Evolutionary conservation across 2,329 filamentous ascomycete species (phyloP), one percentile per base, ranked within the genome.

Genomic region (Aspergillus sp.): DNA sequence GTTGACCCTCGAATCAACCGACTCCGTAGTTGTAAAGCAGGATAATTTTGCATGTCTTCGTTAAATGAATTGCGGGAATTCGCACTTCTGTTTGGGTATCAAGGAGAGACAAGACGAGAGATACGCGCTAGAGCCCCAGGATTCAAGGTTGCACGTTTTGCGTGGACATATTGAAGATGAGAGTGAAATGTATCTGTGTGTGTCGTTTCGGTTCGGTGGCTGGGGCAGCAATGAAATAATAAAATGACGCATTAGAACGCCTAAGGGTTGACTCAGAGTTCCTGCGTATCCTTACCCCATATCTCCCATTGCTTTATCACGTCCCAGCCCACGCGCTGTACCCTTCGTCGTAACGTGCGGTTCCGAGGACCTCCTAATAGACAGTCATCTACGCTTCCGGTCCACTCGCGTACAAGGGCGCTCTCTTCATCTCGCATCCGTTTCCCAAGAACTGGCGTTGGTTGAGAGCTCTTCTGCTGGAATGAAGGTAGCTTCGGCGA

Each of bases 231-330:
- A 27, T 27, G 24, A 27, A 27, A 27, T 27, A 27, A 27, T 27
- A 27, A 3, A 27, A 27, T 0, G 8, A 31, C 27, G 9, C 27
- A 31, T 31, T 11, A 8, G 27, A 31, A 9, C 8, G 9, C 27
- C 27, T 11, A 31, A 23, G 8, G 4, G 3, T 35, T 14, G 7
- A 48, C n/a, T 64, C 39, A 73, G 54, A 73, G 65, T 49, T 78
- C 75, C 63, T 75, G 70, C 6, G 71, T 64, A 62, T 79, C 77
- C 59, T 78, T 64, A 7, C 68, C 72, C 75, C 76, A 79, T 17
- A 79, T 74, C 56, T 78, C 77, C 71, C 76, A 77, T 43, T 75
- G 60, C 52, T 74, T 70, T 14, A 79, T 62, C 5, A 75, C 71
- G 5, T 78, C 73, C 73, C 75, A 77, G 6, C 69, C 69, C 7